phyloP scores from a whole-genome alignment of 2,329 filamentous ascomycete species.

The Myriosclerotinia scirpicola region DNA sequence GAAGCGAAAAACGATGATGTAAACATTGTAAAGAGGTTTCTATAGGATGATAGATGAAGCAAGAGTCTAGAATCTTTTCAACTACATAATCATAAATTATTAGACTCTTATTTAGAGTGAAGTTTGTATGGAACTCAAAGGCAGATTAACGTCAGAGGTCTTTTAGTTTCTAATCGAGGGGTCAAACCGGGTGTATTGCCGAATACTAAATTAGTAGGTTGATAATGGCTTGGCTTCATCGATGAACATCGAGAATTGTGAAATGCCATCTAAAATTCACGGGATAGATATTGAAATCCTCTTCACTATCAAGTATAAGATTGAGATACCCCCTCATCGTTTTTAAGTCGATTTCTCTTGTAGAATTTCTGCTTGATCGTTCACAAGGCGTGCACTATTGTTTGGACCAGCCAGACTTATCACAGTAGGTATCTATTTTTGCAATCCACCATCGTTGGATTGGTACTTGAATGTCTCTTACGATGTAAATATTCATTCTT shows the following conservation, averaged over 20 bases:
- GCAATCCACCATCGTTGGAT: not conserved
- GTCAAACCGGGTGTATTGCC: constrained; percentile 4
- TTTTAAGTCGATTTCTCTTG: not conserved
- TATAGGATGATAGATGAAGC: not conserved
- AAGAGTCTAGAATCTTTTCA: not conserved
- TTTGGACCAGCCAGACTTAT: too few relatives aligned
- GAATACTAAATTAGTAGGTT: not conserved
- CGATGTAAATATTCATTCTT: not conserved
- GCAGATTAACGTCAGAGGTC: not conserved
- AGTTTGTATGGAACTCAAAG: not conserved
- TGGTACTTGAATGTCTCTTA: not conserved
- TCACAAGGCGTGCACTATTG: not conserved
- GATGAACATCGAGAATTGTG: constrained; percentile 8
- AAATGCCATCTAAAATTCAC: constrained; percentile 6
- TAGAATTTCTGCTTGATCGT: not conserved
- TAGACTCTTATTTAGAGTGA: not conserved
- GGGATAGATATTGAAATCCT: not conserved
- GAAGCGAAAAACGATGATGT: constrained; percentile 12
- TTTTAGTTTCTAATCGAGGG: constrained; percentile 2
- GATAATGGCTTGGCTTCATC: not conserved
- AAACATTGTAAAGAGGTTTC: not conserved
- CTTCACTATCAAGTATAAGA: not conserved
- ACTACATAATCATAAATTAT: not conserved
- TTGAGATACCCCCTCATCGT: not conserved
- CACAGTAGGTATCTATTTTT: too few relatives aligned